A percentile compares a stretch with the other conserved stretches of the same genome.
phyloP scores from a whole-genome alignment of 2,329 filamentous ascomycete genomes.

The Coniochaeta hoffmannii region DNA sequence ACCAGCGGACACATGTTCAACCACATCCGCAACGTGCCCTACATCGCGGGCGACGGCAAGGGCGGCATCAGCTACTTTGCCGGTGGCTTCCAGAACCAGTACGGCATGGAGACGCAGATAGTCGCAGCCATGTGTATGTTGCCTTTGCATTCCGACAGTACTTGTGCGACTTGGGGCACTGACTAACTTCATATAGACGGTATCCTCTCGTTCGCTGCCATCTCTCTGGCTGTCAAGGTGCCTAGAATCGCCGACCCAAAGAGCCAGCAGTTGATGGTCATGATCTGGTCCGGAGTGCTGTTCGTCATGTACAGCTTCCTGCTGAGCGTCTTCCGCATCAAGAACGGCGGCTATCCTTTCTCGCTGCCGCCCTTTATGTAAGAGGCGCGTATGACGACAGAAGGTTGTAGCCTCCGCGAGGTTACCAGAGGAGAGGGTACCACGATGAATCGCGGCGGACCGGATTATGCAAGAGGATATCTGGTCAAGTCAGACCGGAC shows the following conservation, averaged over 20 bases:
- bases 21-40: conserved; percentile 92
- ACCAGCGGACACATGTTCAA: conserved; percentile 99
- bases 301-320: conserved; percentile 89
- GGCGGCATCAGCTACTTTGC: conserved; percentile 90
- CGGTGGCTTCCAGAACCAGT: conserved; percentile 86
- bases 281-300: conserved; percentile 71
- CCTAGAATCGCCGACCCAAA: conserved; percentile 76
- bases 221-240: conserved; percentile 85
- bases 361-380: conserved; percentile 82
- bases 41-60: conserved; percentile 75
- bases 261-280: conserved; percentile 71
- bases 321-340: conserved; percentile 85
- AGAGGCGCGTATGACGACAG: conserved; percentile 5
- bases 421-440: background rate
- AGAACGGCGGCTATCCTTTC: conserved; percentile 94
- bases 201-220: conserved; percentile 79
- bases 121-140: conserved; percentile 79
- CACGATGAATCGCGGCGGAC: background rate
- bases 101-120: conserved; percentile 91
- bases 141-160: background rate
- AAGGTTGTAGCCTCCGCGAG: background rate
- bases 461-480: background rate
- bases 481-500: background rate
- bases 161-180: background rate
- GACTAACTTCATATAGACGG: conserved; percentile 35